Percentiles rank a stretch among this genome's conserved stretches.
phyloP scores from a whole-genome alignment of 805 yeast species.

The Kregervanrija delftensis region DNA sequence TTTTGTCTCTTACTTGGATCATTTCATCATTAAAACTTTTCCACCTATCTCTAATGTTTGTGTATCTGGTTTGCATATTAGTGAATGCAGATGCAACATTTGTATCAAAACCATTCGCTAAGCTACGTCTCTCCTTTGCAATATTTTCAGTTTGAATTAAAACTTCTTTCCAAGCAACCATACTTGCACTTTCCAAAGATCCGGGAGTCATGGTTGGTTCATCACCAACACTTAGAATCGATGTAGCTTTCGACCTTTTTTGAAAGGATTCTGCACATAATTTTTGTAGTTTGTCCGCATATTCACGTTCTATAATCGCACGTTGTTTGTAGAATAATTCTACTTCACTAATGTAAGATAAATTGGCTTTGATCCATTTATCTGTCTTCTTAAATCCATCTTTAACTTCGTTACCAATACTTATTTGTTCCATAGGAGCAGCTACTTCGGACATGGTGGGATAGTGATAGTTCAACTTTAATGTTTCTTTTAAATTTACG shows the following conservation, averaged over 20 bases:
- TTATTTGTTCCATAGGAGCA: slow-evolving; percentile 21
- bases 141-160: slow-evolving; percentile 76
- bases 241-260: slow-evolving; percentile 64
- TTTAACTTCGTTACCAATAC: slow-evolving; percentile 66
- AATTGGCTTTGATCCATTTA: slow-evolving; percentile 71
- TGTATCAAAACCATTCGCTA: slow-evolving; percentile 52
- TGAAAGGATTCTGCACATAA: slow-evolving; percentile 65
- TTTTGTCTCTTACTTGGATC: slow-evolving; percentile 36
- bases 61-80: slow-evolving; percentile 46
- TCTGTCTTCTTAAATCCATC: slow-evolving; percentile 75
- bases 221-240: slow-evolving; percentile 80
- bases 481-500: too few relatives aligned
- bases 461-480: too few relatives aligned
- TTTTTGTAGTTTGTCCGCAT: slow-evolving; percentile 57
- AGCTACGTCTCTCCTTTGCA: slow-evolving; percentile 55
- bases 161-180: slow-evolving; percentile 88
- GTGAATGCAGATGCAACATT: slow-evolving; percentile 58
- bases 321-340: slow-evolving; percentile 82
- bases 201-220: slow-evolving; percentile 92
- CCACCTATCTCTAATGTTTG: slow-evolving; percentile 48
- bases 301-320: slow-evolving; percentile 76
- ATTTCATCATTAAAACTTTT: slow-evolving; percentile 55
- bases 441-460: too few relatives aligned
- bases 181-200: slow-evolving; percentile 77
- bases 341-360: slow-evolving; percentile 70